These are phyloP conservation scores for Linaria vulgaris DNA, from an alignment of 257 asterid species.

Conservation along the genomic window DNA sequence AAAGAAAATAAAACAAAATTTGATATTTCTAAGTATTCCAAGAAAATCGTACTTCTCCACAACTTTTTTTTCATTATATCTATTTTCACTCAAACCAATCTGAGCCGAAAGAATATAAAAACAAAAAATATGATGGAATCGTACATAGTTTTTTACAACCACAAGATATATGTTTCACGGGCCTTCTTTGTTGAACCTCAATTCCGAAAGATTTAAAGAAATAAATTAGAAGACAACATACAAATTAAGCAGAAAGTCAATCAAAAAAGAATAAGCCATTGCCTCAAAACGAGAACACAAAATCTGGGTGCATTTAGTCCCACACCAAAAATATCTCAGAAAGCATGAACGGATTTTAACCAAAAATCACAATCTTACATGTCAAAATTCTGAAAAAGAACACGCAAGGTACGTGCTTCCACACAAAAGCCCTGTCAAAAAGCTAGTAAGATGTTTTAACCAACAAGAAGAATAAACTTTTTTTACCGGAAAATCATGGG, in stretches of 20 bases:
- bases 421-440: constrained; percentile 88
- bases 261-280: background rate
- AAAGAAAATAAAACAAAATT: no score
- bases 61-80: no score
- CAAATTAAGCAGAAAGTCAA: background rate
- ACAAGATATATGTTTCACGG: background rate
- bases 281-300: background rate
- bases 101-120: no score
- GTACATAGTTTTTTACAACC: background rate
- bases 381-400: constrained; percentile 94
- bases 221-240: background rate
- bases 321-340: constrained; percentile 9
- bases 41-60: no score
- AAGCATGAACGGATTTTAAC: constrained; percentile 20
- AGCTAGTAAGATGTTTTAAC: constrained; percentile 22
- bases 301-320: background rate
- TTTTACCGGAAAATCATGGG: constrained; percentile 15
- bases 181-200: background rate
- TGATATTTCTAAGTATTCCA: no score
- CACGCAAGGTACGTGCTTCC: constrained; percentile 92
- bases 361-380: constrained; percentile 57
- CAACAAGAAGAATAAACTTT: constrained; percentile 19
- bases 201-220: background rate
- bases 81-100: no score
- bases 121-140: no score